A percentile compares a stretch with the other conserved stretches of the same genome.
Evolutionary conservation across 345 rosid species (phyloP).

Genomic region (Citrus australasica): DNA sequence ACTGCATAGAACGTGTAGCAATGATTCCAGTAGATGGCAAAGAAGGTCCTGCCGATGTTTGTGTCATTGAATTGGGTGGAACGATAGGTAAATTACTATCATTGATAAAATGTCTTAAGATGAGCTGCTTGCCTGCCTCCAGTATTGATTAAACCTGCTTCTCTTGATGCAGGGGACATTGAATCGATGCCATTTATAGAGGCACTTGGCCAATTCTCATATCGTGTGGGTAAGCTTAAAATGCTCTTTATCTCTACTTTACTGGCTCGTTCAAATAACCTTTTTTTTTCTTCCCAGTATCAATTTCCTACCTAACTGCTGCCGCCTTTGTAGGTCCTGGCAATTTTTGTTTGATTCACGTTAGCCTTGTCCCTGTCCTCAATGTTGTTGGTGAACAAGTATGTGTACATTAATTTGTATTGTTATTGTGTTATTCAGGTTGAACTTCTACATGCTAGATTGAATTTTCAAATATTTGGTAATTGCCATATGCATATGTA

Average conservation of each 20-base stretch:
- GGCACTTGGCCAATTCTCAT: constrained; percentile 95
- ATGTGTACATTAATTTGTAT: neutral
- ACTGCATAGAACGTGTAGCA: constrained; percentile 94
- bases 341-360: constrained; percentile 94
- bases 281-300: neutral
- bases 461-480: neutral
- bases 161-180: constrained; percentile 72
- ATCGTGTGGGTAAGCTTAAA: constrained; percentile 65
- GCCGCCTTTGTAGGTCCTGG: constrained; percentile 65
- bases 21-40: constrained; percentile 78
- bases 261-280: neutral
- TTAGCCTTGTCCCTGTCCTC: constrained; percentile 96
- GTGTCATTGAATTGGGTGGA: constrained; percentile 98
- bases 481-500: neutral
- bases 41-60: constrained; percentile 90
- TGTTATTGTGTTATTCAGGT: neutral
- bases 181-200: constrained; percentile 97
- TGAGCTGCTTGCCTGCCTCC: neutral
- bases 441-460: neutral
- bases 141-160: neutral
- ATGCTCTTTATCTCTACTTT: neutral
- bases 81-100: constrained; percentile 60
- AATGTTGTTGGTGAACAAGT: constrained; percentile 99
- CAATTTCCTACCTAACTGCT: constrained; percentile 9
- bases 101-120: neutral